Percentiles rank a stretch among this genome's conserved stretches.
Evolutionary conservation across 306 rosid species (phyloP).

Genomic region (Quercus rubra): DNA sequence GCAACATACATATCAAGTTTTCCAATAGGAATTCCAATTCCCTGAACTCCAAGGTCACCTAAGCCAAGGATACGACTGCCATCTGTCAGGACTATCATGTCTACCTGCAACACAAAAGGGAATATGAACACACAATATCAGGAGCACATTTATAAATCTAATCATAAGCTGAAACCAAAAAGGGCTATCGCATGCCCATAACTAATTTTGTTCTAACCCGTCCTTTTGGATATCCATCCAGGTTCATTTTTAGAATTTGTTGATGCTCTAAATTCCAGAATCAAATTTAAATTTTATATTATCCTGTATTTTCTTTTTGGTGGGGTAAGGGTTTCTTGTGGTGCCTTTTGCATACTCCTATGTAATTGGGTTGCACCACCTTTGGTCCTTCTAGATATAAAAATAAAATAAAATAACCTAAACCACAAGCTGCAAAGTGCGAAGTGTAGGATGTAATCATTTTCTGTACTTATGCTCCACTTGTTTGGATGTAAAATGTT

Average conservation of each 20-base stretch:
- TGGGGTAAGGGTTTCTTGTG: background rate
- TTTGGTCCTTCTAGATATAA: background rate
- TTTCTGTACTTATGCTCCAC: background rate
- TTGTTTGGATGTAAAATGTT: background rate
- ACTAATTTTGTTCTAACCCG: background rate
- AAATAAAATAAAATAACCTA: background rate
- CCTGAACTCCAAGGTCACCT: conserved; percentile 99
- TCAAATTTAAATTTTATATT: background rate
- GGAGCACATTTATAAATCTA: background rate
- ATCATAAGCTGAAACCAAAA: background rate
- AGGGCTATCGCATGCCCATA: background rate
- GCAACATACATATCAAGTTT: conserved; percentile 99
- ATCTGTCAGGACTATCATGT: conserved; percentile 98
- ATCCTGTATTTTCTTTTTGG: background rate
- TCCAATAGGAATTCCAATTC: conserved; percentile 97
- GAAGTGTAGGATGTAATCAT: background rate
- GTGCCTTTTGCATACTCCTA: background rate
- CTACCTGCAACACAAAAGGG: conserved; percentile 68
- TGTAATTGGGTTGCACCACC: background rate
- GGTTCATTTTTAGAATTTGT: background rate
- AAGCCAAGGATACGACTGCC: conserved; percentile 99
- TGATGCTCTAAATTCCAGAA: background rate
- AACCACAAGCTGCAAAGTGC: background rate
- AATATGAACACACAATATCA: conserved; percentile 12
- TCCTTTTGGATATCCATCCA: background rate